phyloP scores from a whole-genome alignment of 179 eudicot genomes.

The Silene vulgaris region DNA sequence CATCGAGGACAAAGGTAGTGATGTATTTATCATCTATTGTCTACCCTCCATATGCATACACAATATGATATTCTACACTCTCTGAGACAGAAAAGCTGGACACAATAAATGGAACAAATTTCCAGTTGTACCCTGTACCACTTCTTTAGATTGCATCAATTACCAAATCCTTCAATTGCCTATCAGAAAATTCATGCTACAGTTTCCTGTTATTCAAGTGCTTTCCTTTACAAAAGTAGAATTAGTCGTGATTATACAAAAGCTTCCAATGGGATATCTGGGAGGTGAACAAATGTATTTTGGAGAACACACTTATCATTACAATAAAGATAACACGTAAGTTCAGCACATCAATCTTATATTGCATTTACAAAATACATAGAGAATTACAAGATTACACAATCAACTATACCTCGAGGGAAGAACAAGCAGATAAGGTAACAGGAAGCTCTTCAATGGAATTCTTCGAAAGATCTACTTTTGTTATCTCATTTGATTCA shows the following conservation, averaged over 20 bases:
- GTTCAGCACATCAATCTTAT: background rate
- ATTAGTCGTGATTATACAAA: background rate
- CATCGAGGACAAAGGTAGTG: background rate
- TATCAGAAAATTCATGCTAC: background rate
- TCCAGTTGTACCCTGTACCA: background rate
- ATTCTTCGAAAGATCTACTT: conserved; percentile 78
- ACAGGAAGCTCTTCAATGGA: conserved; percentile 68
- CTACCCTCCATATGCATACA: background rate
- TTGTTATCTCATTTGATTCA: conserved; percentile 63
- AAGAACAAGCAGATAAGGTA: conserved; percentile 61
- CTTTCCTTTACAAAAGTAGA: background rate
- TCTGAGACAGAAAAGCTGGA: background rate
- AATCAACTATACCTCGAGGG: conserved; percentile 59
- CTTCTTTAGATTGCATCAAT: conserved; percentile 1
- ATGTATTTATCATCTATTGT: background rate
- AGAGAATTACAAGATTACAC: background rate
- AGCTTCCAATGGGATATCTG: background rate
- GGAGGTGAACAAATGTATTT: conserved; percentile 2
- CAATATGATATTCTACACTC: background rate
- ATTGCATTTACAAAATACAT: background rate
- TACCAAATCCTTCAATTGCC: background rate
- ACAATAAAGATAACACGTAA: background rate
- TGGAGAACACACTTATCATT: background rate
- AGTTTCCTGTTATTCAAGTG: background rate
- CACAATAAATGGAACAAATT: background rate